phyloP scores from a whole-genome alignment of 2,329 filamentous ascomycete species.

The Plenodomus biglobosus region DNA sequence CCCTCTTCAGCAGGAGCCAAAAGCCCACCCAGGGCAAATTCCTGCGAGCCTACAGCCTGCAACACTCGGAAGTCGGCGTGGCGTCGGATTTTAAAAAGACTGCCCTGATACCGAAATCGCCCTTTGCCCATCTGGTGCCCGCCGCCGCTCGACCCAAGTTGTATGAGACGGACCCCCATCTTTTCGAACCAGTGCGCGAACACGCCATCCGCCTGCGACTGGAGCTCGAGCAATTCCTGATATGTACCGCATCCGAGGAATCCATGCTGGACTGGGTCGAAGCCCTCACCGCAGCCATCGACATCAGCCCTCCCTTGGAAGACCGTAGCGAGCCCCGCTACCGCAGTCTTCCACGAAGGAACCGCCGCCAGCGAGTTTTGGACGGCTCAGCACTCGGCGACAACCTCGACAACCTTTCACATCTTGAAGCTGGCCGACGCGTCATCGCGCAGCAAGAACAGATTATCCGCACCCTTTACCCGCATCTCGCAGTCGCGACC shows the following conservation, averaged over 20 bases:
- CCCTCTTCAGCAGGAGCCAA: conserved; percentile 50
- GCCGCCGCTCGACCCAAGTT: conserved; percentile 42
- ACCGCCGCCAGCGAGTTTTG: conserved; percentile 42
- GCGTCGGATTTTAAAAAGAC: conserved; percentile 71
- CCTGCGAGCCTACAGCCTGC: conserved; percentile 68
- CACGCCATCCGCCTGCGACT: conserved; percentile 72
- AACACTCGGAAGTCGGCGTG: conserved; percentile 74
- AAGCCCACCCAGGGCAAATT: conserved; percentile 59
- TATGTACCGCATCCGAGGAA: conserved; percentile 66
- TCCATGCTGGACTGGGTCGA: conserved; percentile 71
- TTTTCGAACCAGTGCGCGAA: conserved; percentile 50
- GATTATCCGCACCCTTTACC: conserved; percentile 52
- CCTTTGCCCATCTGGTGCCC: conserved; percentile 51
- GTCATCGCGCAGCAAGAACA: conserved; percentile 53
- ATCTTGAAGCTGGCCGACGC: conserved; percentile 37
- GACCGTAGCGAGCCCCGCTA: conserved; percentile 58
- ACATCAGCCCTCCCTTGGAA: conserved; percentile 69
- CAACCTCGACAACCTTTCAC: conserved; percentile 37
- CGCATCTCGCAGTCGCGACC: conserved; percentile 39
- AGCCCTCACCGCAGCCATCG: conserved; percentile 67
- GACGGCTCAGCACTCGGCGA: conserved; percentile 34
- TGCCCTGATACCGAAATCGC: conserved; percentile 47
- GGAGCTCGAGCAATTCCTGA: conserved; percentile 72
- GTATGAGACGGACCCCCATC: conserved; percentile 50
- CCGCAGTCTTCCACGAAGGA: conserved; percentile 51